Conservation (phyloP, 2,329 filamentous ascomycete species). For the Colletotrichum magnum region DNA sequence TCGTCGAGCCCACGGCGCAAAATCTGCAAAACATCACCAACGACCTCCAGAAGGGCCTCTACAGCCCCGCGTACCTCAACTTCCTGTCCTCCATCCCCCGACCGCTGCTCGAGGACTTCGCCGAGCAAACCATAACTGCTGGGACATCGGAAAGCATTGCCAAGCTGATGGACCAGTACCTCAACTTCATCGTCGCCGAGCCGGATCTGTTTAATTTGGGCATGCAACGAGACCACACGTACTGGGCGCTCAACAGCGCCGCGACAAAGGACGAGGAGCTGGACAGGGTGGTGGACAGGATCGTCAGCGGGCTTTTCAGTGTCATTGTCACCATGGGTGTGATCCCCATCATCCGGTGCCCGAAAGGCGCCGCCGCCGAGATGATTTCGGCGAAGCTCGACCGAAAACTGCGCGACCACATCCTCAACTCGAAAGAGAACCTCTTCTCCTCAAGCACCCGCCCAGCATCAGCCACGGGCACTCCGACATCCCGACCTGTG, state of each 20-base stretch:
- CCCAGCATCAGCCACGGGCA: conserved; percentile 68
- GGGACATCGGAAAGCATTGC: conserved; percentile 91
- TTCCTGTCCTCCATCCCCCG: conserved; percentile 95
- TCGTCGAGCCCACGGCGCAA: conserved; percentile 87
- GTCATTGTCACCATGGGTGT: conserved; percentile 99
- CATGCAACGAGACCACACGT: conserved; percentile 85
- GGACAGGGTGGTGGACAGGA: conserved; percentile 87
- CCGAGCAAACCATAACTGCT: conserved; percentile 85
- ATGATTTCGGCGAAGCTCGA: conserved; percentile 95
- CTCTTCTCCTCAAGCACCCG: conserved; percentile 82
- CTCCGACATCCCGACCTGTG: conserved; percentile 84
- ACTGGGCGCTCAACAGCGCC: conserved; percentile 96
- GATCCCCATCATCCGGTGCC: conserved; percentile 95
- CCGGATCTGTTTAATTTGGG: conserved; percentile 95
- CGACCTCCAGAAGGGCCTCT: conserved; percentile 89
- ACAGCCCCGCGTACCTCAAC: conserved; percentile 95
- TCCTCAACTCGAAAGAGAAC: conserved; percentile 98
- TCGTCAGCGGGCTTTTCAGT: conserved; percentile 97
- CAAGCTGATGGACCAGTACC: conserved; percentile 95
- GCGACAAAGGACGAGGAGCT: conserved; percentile 92
- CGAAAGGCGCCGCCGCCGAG: conserved; percentile 92
- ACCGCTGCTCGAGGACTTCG: conserved; percentile 94
- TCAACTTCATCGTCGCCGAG: conserved; percentile 97
- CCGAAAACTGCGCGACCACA: conserved; percentile 94
- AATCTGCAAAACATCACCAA: conserved; percentile 88